These are phyloP conservation scores for Podospora pseudocomata DNA, from an alignment of 495 filamentous ascomycete genomes.

Conservation along the genomic window DNA sequence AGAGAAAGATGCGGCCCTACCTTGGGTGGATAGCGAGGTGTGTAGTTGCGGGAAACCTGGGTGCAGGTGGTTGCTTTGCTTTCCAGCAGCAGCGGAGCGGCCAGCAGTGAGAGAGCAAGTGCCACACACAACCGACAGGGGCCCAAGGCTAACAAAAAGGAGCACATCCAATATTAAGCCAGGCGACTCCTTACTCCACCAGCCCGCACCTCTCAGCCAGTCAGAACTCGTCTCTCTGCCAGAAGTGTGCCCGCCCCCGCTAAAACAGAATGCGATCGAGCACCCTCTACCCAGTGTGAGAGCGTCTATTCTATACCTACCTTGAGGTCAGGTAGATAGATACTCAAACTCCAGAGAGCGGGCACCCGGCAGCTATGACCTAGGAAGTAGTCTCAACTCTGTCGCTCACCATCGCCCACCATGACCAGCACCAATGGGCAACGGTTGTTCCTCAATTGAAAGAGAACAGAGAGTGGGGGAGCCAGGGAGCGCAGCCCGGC, in stretches of 20 bases:
- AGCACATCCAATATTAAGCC: conserved; percentile 17
- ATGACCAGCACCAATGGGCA: background rate
- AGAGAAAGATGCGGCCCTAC: conserved; percentile 17
- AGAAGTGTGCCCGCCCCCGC: conserved; percentile 12
- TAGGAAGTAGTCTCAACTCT: background rate
- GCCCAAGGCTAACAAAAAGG: conserved; percentile 24
- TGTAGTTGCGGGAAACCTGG: background rate
- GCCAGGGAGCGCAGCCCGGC: conserved; percentile 1
- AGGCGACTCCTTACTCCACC: conserved; percentile 14
- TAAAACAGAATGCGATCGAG: conserved; percentile 1
- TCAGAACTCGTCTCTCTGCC: conserved; percentile 8
- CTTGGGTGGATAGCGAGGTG: background rate
- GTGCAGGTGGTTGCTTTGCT: background rate
- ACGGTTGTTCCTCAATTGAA: background rate
- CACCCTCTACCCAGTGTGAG: background rate
- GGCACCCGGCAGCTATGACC: background rate
- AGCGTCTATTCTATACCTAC: background rate
- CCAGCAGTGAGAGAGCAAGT: conserved; percentile 6
- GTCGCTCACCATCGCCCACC: background rate
- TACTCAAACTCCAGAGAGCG: background rate
- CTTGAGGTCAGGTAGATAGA: background rate
- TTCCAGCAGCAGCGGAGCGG: background rate
- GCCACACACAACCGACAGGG: conserved; percentile 14
- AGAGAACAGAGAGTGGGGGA: conserved; percentile 1
- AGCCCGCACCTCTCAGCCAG: background rate